Evolutionary conservation across 768 basidiomycete species (phyloP).

Genomic region (Clitopilus hobsonii): DNA sequence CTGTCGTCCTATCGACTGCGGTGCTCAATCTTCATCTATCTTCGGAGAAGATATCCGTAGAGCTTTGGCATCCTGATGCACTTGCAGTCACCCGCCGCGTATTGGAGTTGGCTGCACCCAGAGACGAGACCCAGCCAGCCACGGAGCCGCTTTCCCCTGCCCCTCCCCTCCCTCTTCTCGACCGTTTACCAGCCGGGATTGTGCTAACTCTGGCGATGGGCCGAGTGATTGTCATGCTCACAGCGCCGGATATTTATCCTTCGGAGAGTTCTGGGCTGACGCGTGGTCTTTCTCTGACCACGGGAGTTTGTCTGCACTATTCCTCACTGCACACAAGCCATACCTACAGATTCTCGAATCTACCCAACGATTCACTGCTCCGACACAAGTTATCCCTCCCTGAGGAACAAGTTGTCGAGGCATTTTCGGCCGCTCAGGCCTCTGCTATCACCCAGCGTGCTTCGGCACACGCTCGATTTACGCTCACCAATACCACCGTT

Average conservation of each 20-base stretch:
- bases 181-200: conserved; percentile 50
- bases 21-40: conserved; percentile 43
- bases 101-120: conserved; percentile 30
- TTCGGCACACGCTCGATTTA: conserved; percentile 38
- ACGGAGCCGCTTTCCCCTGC: conserved; percentile 1
- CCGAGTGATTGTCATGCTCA: conserved; percentile 62
- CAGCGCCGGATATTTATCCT: conserved; percentile 80
- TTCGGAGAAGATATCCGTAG: conserved; percentile 55
- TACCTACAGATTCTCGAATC: conserved; percentile 28
- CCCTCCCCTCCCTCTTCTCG: conserved; percentile 23
- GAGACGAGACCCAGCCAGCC: conserved; percentile 1
- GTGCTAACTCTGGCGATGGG: conserved; percentile 53
- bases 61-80: conserved; percentile 63
- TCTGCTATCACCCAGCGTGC: conserved; percentile 26
- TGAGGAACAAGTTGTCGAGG: conserved; percentile 43
- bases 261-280: conserved; percentile 58
- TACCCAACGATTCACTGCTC: conserved; percentile 32
- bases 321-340: conserved; percentile 42
- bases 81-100: conserved; percentile 50
- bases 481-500: conserved; percentile 44
- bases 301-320: conserved; percentile 50
- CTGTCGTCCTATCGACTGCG: conserved; percentile 37
- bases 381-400: conserved; percentile 55
- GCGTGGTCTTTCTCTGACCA: conserved; percentile 62
- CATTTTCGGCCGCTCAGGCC: conserved; percentile 34